Evolutionary conservation across 768 basidiomycete genomes (phyloP), one percentile per base, ranked within the genome.

Genomic region (Pulveroboletus ravenelii): DNA sequence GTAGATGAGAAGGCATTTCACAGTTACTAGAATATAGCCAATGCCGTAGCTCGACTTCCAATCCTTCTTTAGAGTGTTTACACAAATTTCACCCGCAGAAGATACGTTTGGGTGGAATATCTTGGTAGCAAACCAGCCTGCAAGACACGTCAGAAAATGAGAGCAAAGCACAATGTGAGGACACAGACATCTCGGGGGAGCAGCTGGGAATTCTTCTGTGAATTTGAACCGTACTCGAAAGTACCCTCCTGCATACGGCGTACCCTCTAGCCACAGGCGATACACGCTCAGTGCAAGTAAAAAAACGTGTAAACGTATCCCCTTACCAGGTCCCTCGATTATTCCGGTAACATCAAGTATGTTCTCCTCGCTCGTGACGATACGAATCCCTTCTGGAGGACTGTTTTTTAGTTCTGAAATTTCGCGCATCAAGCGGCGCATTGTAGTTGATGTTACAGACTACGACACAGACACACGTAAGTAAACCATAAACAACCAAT

Each of bases 61-160:
- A 62, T 95, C 93, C 68, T 96, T 95, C 78, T 96, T 97, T 23
- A 97, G 73, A 7, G 93, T 97, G 72, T 94, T 95, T 13, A 97
- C 93, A 66, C 93, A 97, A 58, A 97, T 97, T 70, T 96, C 93
- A 14, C 93, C 93, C 0, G 80, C 68, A 31, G 79, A 77, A 0
- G 93, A 94, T 36, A 98, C 92, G 61, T 98, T 98, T 0, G 95
- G 94, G 62, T 97, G 94, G 70, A 97, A 97, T 50, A 98, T 94
- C 74, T 95, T 96, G 44, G 94, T 96, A 13, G 78, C 73, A 58
- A 96, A 88, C 75, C 89, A 86, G 63, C 94, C 93, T 95, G 57
- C 10, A 37, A 30, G 10, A 45, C 47, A 31, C 29, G 41, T 65
- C 52, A 56, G 18, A 30, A 48, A 23, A 4, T 4, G 14, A 45